Evolutionary conservation across 106 monocot species (phyloP).

Genomic region (Dendrobium chrysotoxum): DNA sequence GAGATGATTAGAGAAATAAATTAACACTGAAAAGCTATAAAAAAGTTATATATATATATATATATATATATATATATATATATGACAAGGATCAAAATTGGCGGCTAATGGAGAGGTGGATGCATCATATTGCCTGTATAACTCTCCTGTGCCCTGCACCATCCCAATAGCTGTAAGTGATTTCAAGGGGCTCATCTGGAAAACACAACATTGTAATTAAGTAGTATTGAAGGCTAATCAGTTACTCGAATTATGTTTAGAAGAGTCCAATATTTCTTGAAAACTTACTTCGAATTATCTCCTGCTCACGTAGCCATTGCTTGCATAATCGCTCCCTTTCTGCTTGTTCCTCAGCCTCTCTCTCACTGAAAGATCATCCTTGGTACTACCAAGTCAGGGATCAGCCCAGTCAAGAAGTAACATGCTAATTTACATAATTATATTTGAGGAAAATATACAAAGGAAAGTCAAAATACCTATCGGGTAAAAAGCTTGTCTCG

Average conservation of each 20-base stretch:
- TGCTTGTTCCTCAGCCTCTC: slow-evolving; percentile 99
- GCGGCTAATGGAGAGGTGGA: neutral
- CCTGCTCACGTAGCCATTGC: slow-evolving; percentile 91
- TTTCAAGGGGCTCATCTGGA: slow-evolving; percentile 93
- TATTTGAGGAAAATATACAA: slow-evolving; percentile 1
- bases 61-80: neutral
- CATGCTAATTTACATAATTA: neutral
- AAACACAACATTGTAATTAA: slow-evolving; percentile 6
- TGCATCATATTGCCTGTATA: slow-evolving; percentile 46
- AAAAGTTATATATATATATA: neutral
- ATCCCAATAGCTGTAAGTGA: slow-evolving; percentile 99
- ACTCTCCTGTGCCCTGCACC: slow-evolving; percentile 92
- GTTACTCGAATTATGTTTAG: neutral
- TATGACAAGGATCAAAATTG: neutral
- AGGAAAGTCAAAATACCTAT: slow-evolving; percentile 51
- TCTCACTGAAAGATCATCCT: slow-evolving; percentile 84
- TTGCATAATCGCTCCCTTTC: slow-evolving; percentile 75
- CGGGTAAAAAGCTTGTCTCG: slow-evolving; percentile 97
- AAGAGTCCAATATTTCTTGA: neutral
- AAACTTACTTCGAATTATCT: slow-evolving; percentile 72
- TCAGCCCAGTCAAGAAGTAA: slow-evolving; percentile 23
- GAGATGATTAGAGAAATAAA: neutral
- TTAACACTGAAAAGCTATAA: neutral
- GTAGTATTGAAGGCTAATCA: neutral
- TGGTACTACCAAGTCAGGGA: slow-evolving; percentile 35